Base-by-base conservation (phyloP, 1,284 basidiomycete species). In the Trametes hirsuta region DNA sequence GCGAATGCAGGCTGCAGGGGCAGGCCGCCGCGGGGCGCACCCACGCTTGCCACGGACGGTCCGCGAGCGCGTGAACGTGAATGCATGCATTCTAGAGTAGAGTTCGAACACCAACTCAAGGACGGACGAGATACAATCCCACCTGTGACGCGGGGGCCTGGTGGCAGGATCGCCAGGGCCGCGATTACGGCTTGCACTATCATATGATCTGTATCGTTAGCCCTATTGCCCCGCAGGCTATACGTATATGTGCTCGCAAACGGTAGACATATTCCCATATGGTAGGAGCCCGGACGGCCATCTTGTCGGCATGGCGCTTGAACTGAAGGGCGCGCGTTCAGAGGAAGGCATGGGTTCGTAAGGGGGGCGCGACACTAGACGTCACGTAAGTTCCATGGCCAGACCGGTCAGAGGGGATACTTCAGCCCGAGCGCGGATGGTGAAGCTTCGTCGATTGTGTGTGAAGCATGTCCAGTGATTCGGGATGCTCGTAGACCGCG, bases 1-100 rank as follows among this genome's bases (percentile, higher is more conserved):
- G 89, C 56, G 75, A 83, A 46, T 91, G 88, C 71, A 78, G 88
- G 58, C 68, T 88, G 54, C 75, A 77, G 47, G 80, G 60, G 30
- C 54, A 48, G 77, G 79, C 44, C 54, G 55, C 8, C 12, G 6
- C 42, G 30, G 35, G 12, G 42, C 42, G 39, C 79, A 79, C 80
- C 63, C 86, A 87, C 69, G 62, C 57, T 11, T 70, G 67, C 74
- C 36, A 83, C 82, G 65, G 59, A 40, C 66, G 65, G 21, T 15
- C 24, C 34, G 62, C 54, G 21, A 58, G 24, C 24, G 53, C 53
- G 4, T 58, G 37, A 55, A 11, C 12, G 35, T 35, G 18, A 22
- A 15, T 37, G 37, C 37, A 24, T 42, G 34, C 48, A 37, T 25
- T 22, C 22, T 55, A 46, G 37, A 58, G 49, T 58, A 58, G 56